A percentile compares a stretch with the other conserved stretches of the same genome.
Conservation (phyloP, 371 early-diverging fungal species). For the Rhizomucor miehei region DNA sequence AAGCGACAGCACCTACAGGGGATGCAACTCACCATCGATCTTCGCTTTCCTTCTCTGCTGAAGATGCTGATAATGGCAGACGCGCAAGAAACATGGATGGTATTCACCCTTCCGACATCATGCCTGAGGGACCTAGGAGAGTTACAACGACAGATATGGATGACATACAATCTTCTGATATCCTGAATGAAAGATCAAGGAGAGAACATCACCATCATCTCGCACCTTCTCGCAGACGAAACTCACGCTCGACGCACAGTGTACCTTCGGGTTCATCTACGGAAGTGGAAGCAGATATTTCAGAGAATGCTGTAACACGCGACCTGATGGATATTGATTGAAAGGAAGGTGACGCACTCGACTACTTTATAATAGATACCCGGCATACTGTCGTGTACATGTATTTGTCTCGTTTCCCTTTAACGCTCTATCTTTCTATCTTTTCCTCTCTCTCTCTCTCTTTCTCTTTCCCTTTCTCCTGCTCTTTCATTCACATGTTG, state of each 20-base stretch:
- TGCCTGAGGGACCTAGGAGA: conserved; percentile 5
- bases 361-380: not conserved
- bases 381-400: not conserved
- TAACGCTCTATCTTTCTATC: not conserved
- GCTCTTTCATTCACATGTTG: not conserved
- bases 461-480: not conserved
- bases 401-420: not conserved
- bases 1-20: not conserved
- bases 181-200: conserved; percentile 1
- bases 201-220: conserved; percentile 9
- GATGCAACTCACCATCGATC: not conserved
- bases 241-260: conserved; percentile 21
- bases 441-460: not conserved
- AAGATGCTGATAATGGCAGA: not conserved
- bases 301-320: conserved; percentile 9
- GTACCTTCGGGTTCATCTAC: conserved; percentile 25
- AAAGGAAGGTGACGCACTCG: not conserved
- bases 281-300: conserved; percentile 21
- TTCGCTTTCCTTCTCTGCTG: not conserved
- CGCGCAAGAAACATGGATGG: conserved; percentile 2
- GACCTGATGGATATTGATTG: conserved; percentile 24
- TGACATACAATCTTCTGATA: not conserved
- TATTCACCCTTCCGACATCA: not conserved
- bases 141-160: not conserved
- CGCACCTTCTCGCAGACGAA: conserved; percentile 10